Percentiles rank a stretch among this genome's conserved stretches.
phyloP scores from a whole-genome alignment of 208 protist genomes.

The Tetramitus jugosus region DNA sequence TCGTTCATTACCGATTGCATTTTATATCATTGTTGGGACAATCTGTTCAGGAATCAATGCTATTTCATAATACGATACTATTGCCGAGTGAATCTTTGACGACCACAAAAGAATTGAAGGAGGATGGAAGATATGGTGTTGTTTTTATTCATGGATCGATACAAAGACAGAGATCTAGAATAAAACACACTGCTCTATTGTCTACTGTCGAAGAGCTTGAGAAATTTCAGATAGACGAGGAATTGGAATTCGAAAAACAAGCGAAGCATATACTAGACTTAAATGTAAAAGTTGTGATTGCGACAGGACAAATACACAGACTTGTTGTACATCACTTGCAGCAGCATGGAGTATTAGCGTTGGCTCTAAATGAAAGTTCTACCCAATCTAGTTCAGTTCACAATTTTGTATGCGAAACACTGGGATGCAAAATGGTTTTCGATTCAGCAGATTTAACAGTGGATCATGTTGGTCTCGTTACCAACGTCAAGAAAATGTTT shows the following conservation, averaged over 20 bases:
- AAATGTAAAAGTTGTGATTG: background rate
- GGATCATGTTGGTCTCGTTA: background rate
- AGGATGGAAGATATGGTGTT: background rate
- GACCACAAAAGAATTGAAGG: background rate
- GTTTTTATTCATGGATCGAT: background rate
- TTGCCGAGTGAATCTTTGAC: background rate
- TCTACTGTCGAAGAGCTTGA: background rate
- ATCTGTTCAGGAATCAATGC: background rate
- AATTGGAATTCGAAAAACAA: background rate
- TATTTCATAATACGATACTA: background rate
- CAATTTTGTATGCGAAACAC: background rate
- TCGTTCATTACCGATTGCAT: background rate
- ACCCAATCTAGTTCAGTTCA: background rate
- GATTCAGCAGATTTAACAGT: no score
- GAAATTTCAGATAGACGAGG: conserved; percentile 6
- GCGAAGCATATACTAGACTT: background rate
- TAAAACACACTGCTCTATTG: background rate
- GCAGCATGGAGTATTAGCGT: background rate
- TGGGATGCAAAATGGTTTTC: background rate
- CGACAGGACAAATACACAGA: background rate
- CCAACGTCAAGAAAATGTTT: background rate
- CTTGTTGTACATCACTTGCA: conserved; percentile 9
- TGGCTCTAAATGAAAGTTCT: background rate
- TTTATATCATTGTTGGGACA: background rate
- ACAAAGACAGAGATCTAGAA: conserved; percentile 9